A percentile compares a stretch with the other conserved stretches of the same genome.
These are phyloP conservation scores for Amaranthus hypochondriacus DNA, from an alignment of 148 eudicot genomes.

Conservation along the genomic window DNA sequence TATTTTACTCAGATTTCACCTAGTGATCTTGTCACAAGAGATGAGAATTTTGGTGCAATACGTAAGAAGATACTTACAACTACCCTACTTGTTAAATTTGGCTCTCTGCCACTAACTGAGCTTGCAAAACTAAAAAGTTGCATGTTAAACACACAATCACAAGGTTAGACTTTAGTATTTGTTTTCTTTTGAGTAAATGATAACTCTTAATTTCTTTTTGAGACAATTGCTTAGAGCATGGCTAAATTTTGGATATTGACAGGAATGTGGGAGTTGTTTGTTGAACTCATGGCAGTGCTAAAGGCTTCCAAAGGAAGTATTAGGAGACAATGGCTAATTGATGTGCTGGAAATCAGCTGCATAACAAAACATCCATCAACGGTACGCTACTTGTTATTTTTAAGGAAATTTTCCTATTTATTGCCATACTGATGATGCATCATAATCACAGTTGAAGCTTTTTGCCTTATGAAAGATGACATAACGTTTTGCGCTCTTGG, in stretches of 20 bases:
- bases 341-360: conserved; percentile 73
- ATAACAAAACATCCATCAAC: conserved; percentile 78
- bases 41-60: conserved; percentile 23
- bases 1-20: conserved; percentile 49
- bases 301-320: conserved; percentile 57
- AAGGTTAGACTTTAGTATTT: conserved; percentile 39
- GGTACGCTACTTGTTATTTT: conserved; percentile 34
- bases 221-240: not conserved
- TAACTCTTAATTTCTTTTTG: not conserved
- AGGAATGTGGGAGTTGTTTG: conserved; percentile 73
- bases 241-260: conserved; percentile 22
- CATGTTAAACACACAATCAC: conserved; percentile 43
- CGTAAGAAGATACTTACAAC: conserved; percentile 50
- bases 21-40: conserved; percentile 35
- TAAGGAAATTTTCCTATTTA: not conserved
- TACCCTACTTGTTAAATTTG: conserved; percentile 56
- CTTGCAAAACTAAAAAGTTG: conserved; percentile 62
- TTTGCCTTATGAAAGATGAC: not conserved
- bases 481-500: too few species aligned
- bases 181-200: not conserved
- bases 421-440: not conserved
- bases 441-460: not conserved
- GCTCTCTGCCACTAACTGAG: conserved; percentile 60
- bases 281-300: conserved; percentile 58
- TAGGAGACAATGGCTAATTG: conserved; percentile 82